These are phyloP conservation scores for Chenopodium berlandieri DNA, from an alignment of 148 eudicot species.

Conservation along the genomic window DNA sequence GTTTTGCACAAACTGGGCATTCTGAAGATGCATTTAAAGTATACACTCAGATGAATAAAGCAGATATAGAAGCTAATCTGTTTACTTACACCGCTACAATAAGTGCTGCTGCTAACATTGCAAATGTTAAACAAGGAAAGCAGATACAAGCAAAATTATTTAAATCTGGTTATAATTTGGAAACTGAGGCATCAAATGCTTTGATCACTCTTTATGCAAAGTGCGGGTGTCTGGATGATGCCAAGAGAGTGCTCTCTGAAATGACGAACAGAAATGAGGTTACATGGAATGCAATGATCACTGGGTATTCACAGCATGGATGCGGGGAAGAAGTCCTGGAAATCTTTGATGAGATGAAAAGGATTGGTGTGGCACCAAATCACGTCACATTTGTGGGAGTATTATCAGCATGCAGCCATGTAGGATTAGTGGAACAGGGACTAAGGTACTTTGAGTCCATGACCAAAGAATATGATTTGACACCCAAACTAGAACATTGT, in stretches of 20 bases:
- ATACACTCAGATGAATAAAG: conserved; percentile 59
- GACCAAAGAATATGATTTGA: conserved; percentile 57
- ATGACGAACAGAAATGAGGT: conserved; percentile 59
- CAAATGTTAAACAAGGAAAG: conserved; percentile 69
- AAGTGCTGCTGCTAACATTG: conserved; percentile 81
- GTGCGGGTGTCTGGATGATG: conserved; percentile 75
- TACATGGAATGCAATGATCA: conserved; percentile 90
- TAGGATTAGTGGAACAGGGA: conserved; percentile 84
- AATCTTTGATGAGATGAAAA: conserved; percentile 74
- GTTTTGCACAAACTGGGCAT: conserved; percentile 78
- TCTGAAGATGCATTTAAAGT: conserved; percentile 72
- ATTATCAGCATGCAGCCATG: conserved; percentile 92
- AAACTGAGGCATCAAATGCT: conserved; percentile 79
- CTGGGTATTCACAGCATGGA: conserved; percentile 91
- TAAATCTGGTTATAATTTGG: conserved; percentile 57
- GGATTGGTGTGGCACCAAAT: conserved; percentile 52
- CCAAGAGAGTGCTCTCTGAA: conserved; percentile 55
- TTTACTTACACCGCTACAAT: conserved; percentile 76
- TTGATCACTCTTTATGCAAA: conserved; percentile 74
- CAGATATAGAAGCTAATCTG: conserved; percentile 59
- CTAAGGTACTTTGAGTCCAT: conserved; percentile 70
- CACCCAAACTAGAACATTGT: conserved; percentile 76
- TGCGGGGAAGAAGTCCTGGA: conserved; percentile 61
- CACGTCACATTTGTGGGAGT: conserved; percentile 75
- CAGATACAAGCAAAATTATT: conserved; percentile 73